Base-by-base conservation (phyloP, 169 alveolate genomes). In the Eimeria falciformis region DNA sequence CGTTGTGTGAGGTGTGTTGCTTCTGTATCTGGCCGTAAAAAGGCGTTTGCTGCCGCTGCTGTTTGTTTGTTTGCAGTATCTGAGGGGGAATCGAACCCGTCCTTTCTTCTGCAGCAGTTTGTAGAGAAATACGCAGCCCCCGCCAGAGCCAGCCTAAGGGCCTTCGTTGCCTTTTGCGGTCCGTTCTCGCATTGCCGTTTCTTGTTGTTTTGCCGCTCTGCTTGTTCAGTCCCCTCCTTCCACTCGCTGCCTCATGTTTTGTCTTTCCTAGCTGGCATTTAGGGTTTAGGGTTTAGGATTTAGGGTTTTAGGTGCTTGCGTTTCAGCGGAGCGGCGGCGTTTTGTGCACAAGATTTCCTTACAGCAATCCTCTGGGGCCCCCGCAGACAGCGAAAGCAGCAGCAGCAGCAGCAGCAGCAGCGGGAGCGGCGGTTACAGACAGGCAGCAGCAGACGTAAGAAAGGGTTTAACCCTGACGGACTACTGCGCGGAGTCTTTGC, bases 401-500 rank as follows among this genome's bases (percentile, higher is more conserved):
- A 40, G 83, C 83, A 71, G 83, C 83, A 71, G 83, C 33, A 40
- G 53, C 58, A 71, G 83, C 83, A 71, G 83, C 83, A 71, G 73
- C 73, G 25, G 73, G 37, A 62, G 73, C 73, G 33, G 83, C 58
- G 83, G 83, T n/a, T 71, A 71, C 56, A 37, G 83, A n/a, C 83
- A 71, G 62, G 14, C 83, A 0, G 83, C 83, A 27, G 83, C 83
- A 37, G 92, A 86, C 12, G 79, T 86, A 18, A 25, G 83, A 40
- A 65, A 58, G 33, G 92, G 92, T 18, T 53, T 86, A 46, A 69
- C 85, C 9, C 85, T 86, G 29, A 86, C 92, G 0, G 92, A 86
- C 37, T 86, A 86, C 75, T 33, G 73, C 50, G 92, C 62, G 7
- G 79, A 47, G 27, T 55, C 69, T 14, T 75, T 86, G 21, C 69